Evolutionary conservation across 805 yeast genomes (phyloP).

Genomic region (Wickerhamiella cacticola): DNA sequence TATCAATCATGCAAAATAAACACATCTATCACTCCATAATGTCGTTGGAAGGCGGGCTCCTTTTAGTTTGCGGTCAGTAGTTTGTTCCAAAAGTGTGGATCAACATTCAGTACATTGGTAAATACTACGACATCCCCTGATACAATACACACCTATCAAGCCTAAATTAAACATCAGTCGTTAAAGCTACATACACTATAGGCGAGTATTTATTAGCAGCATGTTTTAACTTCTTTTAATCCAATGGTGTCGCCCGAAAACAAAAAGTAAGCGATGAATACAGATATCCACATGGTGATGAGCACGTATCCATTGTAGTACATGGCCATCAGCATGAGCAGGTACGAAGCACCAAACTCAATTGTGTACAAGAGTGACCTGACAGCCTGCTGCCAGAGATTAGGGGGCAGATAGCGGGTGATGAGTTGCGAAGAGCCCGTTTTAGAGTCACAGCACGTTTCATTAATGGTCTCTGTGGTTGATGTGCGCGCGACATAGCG

Average conservation of each 20-base stretch:
- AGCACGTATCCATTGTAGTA: constrained; percentile 60
- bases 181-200: not conserved
- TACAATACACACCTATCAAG: too few relatives aligned
- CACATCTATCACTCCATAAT: too few relatives aligned
- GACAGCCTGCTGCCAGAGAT: constrained; percentile 39
- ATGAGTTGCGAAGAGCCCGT: constrained; percentile 3
- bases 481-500: constrained; percentile 21
- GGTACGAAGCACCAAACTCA: constrained; percentile 52
- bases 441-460: constrained; percentile 7
- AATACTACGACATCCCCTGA: too few relatives aligned
- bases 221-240: constrained; percentile 9
- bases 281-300: constrained; percentile 51
- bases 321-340: constrained; percentile 64
- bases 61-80: too few relatives aligned
- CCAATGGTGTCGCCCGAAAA: constrained; percentile 39
- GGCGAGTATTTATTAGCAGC: constrained; percentile 15
- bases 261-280: constrained; percentile 44
- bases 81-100: too few relatives aligned
- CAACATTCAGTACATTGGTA: too few relatives aligned
- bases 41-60: too few relatives aligned
- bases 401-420: constrained; percentile 14
- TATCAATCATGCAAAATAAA: too few relatives aligned
- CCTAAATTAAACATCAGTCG: too few relatives aligned
- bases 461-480: not conserved
- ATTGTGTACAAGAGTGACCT: constrained; percentile 41